Percentiles rank a stretch among this genome's conserved stretches.
phyloP scores from a whole-genome alignment of 148 eudicot genomes.

The Chenopodium berlandieri region DNA sequence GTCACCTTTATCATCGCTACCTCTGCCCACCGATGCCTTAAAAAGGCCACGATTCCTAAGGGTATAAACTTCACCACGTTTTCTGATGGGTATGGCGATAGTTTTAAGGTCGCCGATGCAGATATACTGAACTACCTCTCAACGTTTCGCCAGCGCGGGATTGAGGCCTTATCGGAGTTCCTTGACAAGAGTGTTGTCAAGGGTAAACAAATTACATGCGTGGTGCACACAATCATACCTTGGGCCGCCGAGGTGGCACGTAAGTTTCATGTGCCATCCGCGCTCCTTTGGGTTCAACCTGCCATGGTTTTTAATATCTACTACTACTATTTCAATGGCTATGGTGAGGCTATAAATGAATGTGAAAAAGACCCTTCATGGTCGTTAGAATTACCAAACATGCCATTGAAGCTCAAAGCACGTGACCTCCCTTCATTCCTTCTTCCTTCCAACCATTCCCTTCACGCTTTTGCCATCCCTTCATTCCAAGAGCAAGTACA shows the following conservation, averaged over 20 bases:
- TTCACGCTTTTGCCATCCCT: slow-evolving; percentile 30
- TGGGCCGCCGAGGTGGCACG: slow-evolving; percentile 65
- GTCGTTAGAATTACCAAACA: slow-evolving; percentile 40
- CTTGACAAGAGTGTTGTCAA: slow-evolving; percentile 29
- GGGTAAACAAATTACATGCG: slow-evolving; percentile 45
- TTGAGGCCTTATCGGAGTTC: slow-evolving; percentile 22
- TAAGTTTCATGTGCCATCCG: slow-evolving; percentile 38
- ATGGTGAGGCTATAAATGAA: slow-evolving; percentile 21
- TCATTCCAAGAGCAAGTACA: slow-evolving; percentile 37
- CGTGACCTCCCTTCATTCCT: slow-evolving; percentile 59
- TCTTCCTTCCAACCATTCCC: slow-evolving; percentile 33
- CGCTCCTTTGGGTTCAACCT: slow-evolving; percentile 62
- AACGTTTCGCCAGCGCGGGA: slow-evolving; percentile 27
- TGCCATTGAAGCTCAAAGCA: slow-evolving; percentile 33
- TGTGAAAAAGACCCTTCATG: slow-evolving; percentile 34
- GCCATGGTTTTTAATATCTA: slow-evolving; percentile 49
- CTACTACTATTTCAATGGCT: slow-evolving; percentile 48
- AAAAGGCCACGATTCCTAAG: slow-evolving; percentile 9
- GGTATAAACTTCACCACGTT: slow-evolving; percentile 38
- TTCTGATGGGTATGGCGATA: slow-evolving; percentile 54
- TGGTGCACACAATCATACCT: slow-evolving; percentile 49
- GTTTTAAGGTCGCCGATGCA: slow-evolving; percentile 17
- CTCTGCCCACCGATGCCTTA: slow-evolving; percentile 33
- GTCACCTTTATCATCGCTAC: slow-evolving; percentile 43
- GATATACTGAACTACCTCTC: slow-evolving; percentile 20